Percentiles rank a stretch among this genome's conserved stretches.
Evolutionary conservation across 2,329 filamentous ascomycete species (phyloP).

Genomic region (Monilinia fructigena): DNA sequence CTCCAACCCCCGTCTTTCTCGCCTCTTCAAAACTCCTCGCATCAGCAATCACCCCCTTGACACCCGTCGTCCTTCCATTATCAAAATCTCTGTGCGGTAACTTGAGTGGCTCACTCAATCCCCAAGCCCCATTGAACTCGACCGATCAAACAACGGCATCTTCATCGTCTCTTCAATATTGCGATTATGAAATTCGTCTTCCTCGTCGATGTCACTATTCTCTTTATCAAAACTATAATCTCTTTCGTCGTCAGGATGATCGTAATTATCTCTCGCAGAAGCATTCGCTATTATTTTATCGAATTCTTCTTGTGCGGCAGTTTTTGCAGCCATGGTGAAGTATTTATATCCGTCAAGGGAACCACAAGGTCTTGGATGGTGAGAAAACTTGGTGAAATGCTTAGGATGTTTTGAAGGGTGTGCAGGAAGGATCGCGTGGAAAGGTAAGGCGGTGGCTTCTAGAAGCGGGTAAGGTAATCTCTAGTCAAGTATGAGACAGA

Average conservation of each 20-base stretch:
- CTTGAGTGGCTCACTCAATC: conserved; percentile 44
- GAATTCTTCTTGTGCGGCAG: conserved; percentile 66
- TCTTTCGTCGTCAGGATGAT: conserved; percentile 57
- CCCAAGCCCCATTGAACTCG: conserved; percentile 20
- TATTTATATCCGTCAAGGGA: conserved; percentile 24
- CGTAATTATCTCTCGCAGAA: conserved; percentile 35
- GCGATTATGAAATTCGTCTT: conserved; percentile 37
- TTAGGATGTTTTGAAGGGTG: conserved; percentile 16
- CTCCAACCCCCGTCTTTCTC: conserved; percentile 43
- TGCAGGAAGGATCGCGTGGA: conserved; percentile 20
- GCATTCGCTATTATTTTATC: conserved; percentile 61
- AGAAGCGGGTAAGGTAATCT: not conserved
- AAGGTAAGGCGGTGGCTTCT: conserved; percentile 9
- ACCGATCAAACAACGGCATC: conserved; percentile 56
- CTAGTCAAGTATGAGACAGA: not conserved
- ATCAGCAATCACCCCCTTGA: conserved; percentile 85
- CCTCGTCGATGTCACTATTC: conserved; percentile 57
- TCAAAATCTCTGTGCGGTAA: conserved; percentile 64
- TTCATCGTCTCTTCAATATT: conserved; percentile 65
- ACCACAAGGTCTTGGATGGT: conserved; percentile 29
- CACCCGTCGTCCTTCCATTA: conserved; percentile 70
- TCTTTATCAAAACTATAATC: conserved; percentile 50
- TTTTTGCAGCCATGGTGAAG: conserved; percentile 43
- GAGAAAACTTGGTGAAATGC: conserved; percentile 8
- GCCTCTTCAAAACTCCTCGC: conserved; percentile 74